Evolutionary conservation across 2,329 filamentous ascomycete species (phyloP), one percentile per base, ranked within the genome.

Genomic region (Aspergillus ustus): DNA sequence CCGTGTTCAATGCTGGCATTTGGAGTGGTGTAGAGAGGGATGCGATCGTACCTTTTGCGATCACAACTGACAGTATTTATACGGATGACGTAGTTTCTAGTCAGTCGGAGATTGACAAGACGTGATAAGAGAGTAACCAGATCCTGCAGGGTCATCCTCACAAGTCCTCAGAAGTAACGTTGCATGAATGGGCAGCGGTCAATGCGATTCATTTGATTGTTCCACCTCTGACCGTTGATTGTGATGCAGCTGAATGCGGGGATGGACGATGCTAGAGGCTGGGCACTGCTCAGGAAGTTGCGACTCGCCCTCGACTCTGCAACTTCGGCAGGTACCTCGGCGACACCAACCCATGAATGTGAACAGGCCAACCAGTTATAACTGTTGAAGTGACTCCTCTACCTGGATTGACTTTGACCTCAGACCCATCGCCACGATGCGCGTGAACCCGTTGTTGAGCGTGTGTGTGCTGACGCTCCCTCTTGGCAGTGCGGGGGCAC

Each of bases 1-100:
- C 69, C n/a, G 46, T 56, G 9, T 56, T 55, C 8, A 20, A 17
- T 40, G 44, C 17, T 51, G 49, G 6, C 49, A 51, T 51, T 3
- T n/a, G 2, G 15, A 22, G 17, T 9, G 17, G 1, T 20, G 17
- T 5, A 25, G 34, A 40, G 34, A 2, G 2, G 34, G 4, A 40
- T 15, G 34, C 4, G 13, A 40, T 15, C 34, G 34, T 11, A 15
- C 6, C 34, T 15, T 40, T 40, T 11, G 6, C 11, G 34, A 40
- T 11, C 13, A 11, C 6, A 40, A 13, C 15, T 40, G 44, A 17
- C 6, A 19, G 44, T 46, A 46, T 20, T 46, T 20, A 25, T 8
- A 46, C 22, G 17, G 17, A 46, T 46, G 44, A 46, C 19, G 44
- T 20, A 46, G 17, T 15, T 5, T 15, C 1, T 11, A 40, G 34